phyloP scores from a whole-genome alignment of 768 basidiomycete species.

The Mycena rosella region DNA sequence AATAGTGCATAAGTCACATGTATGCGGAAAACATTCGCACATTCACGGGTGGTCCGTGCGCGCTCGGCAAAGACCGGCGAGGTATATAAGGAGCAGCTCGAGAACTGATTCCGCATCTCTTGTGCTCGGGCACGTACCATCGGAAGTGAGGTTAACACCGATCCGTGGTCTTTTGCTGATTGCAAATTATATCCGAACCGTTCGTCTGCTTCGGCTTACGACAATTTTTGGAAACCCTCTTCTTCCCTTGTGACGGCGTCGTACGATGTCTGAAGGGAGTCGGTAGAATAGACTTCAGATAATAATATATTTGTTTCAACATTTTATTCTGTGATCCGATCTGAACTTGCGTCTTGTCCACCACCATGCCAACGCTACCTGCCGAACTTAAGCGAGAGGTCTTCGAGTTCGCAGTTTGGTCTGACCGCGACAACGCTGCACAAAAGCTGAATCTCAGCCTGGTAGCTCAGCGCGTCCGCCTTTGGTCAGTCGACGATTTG shows the following conservation, averaged over 20 bases:
- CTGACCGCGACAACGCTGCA: not conserved
- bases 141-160: constrained; percentile 96
- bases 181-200: constrained; percentile 99
- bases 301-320: not conserved
- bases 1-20: not conserved
- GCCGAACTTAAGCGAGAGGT: constrained; percentile 11
- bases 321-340: not conserved
- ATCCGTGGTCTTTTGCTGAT: constrained; percentile 96
- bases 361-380: constrained; percentile 1
- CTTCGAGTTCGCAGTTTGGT: constrained; percentile 11
- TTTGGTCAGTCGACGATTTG: no score
- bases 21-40: constrained; percentile 2
- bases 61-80: not conserved
- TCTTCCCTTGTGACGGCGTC: constrained; percentile 46
- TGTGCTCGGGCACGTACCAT: constrained; percentile 97
- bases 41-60: constrained; percentile 25
- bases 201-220: constrained; percentile 89
- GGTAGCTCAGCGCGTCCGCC: constrained; percentile 17
- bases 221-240: constrained; percentile 88
- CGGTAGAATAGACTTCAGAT: not conserved
- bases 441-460: constrained; percentile 14
- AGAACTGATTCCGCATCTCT: constrained; percentile 67
- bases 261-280: constrained; percentile 23
- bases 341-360: not conserved
- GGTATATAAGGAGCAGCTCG: constrained; percentile 19